Evolutionary conservation across 2,329 filamentous ascomycete genomes (phyloP).

Genomic region (Ceratocystis eucalypticola): DNA sequence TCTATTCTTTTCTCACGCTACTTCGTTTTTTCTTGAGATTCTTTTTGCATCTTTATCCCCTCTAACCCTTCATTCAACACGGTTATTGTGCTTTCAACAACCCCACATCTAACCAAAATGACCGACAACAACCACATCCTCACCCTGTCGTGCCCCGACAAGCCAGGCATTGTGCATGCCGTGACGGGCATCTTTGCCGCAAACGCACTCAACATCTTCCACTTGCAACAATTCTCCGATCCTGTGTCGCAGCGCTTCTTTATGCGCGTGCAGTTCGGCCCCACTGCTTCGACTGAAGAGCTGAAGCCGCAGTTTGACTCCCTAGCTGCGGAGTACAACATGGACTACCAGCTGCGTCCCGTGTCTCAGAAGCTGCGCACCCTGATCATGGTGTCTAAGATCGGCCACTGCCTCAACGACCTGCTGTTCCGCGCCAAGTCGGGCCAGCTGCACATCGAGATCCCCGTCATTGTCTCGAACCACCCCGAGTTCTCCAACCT

Average conservation of each 20-base stretch:
- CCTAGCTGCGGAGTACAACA: constrained; percentile 49
- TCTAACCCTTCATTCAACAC: background rate
- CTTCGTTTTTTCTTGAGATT: background rate
- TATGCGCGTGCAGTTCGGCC: constrained; percentile 75
- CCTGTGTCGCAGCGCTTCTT: constrained; percentile 63
- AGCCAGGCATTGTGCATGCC: constrained; percentile 71
- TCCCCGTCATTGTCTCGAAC: constrained; percentile 70
- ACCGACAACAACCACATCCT: constrained; percentile 42
- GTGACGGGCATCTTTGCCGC: constrained; percentile 65
- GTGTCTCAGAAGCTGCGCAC: constrained; percentile 58
- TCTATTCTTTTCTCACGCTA: background rate
- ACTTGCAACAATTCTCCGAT: constrained; percentile 76
- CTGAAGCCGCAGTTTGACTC: constrained; percentile 43
- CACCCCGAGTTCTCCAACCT: constrained; percentile 59
- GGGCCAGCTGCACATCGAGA: constrained; percentile 59
- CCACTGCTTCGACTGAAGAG: constrained; percentile 35
- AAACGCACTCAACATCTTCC: constrained; percentile 65
- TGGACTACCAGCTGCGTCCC: constrained; percentile 59
- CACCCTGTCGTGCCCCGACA: constrained; percentile 72
- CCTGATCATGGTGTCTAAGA: constrained; percentile 59
- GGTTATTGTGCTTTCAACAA: constrained; percentile 7
- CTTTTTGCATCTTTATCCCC: background rate
- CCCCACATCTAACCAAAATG: constrained; percentile 14
- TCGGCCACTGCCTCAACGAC: constrained; percentile 46
- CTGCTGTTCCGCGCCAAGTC: constrained; percentile 66